These are phyloP conservation scores for Dendrothele bispora DNA, from an alignment of 768 basidiomycete genomes.

Conservation along the genomic window DNA sequence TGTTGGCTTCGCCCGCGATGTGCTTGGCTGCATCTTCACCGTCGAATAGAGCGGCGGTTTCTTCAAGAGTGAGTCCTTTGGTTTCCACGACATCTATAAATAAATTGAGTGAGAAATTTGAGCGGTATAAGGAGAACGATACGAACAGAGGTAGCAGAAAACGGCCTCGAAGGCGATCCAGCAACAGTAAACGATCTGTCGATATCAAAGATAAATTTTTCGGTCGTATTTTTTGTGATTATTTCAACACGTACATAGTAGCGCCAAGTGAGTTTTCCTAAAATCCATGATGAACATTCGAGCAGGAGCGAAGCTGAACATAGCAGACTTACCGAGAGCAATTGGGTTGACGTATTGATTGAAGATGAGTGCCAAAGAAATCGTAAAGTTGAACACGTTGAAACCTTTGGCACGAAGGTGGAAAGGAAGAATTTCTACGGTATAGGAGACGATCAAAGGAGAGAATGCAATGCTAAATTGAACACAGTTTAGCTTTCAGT, in stretches of 20 bases:
- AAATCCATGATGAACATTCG: neutral
- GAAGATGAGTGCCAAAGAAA: constrained; percentile 54
- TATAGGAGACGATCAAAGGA: constrained; percentile 56
- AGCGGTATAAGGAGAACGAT: neutral
- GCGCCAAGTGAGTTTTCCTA: constrained; percentile 17
- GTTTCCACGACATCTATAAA: constrained; percentile 41
- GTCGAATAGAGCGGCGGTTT: constrained; percentile 57
- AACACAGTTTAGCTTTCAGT: neutral
- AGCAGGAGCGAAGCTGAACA: neutral
- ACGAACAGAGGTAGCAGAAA: constrained; percentile 41
- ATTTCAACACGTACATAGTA: constrained; percentile 43
- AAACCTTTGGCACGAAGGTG: constrained; percentile 62
- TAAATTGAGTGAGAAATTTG: neutral
- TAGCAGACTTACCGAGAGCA: constrained; percentile 37
- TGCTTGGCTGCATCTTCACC: constrained; percentile 40
- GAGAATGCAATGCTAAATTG: constrained; percentile 47
- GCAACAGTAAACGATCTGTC: constrained; percentile 43
- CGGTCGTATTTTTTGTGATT: neutral
- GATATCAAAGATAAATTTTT: neutral
- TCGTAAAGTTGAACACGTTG: constrained; percentile 49
- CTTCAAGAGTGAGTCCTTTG: constrained; percentile 49
- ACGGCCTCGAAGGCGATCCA: constrained; percentile 45
- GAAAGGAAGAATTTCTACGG: constrained; percentile 66
- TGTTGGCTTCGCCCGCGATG: constrained; percentile 15
- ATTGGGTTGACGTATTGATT: constrained; percentile 63